Evolutionary conservation across 2,329 filamentous ascomycete genomes (phyloP).

Genomic region (Fusarium chaquense): DNA sequence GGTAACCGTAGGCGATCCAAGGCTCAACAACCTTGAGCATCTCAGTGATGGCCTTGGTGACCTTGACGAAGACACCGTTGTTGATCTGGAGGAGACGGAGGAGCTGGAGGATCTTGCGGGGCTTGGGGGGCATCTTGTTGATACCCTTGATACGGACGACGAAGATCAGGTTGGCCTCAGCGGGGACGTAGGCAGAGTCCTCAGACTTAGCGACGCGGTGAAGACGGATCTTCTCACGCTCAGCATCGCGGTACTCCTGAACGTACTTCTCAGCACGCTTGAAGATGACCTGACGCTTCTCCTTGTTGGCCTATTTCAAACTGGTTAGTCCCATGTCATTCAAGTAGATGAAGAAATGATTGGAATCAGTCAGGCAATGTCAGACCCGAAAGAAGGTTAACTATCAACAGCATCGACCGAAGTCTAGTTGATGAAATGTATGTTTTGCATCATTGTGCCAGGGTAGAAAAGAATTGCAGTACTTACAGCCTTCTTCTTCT

Average conservation of each 20-base stretch:
- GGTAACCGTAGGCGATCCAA: constrained; percentile 99
- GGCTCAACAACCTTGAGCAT: constrained; percentile 99
- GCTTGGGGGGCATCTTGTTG: constrained; percentile 99
- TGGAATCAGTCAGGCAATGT: constrained; percentile 58
- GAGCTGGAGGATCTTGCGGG: constrained; percentile 99
- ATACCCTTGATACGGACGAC: constrained; percentile 99
- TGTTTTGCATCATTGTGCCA: constrained; percentile 86
- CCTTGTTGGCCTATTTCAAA: constrained; percentile 85
- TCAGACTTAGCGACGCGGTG: constrained; percentile 89
- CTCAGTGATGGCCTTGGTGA: constrained; percentile 97
- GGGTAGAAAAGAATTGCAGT: constrained; percentile 50
- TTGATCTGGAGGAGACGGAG: constrained; percentile 99
- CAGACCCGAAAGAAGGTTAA: constrained; percentile 99
- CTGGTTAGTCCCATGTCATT: constrained; percentile 54
- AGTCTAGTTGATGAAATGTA: constrained; percentile 88
- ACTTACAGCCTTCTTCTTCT: constrained; percentile 93
- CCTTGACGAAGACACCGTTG: constrained; percentile 97
- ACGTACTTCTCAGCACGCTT: constrained; percentile 99
- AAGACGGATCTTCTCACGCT: constrained; percentile 98
- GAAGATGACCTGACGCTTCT: constrained; percentile 99
- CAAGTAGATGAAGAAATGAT: constrained; percentile 35
- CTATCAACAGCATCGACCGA: constrained; percentile 95
- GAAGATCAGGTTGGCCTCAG: constrained; percentile 96
- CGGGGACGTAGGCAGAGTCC: constrained; percentile 93
- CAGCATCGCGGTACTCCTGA: constrained; percentile 97